Evolutionary conservation across 176 grass and related monocot genomes (phyloP).

Genomic region (Neostapfia colusana): DNA sequence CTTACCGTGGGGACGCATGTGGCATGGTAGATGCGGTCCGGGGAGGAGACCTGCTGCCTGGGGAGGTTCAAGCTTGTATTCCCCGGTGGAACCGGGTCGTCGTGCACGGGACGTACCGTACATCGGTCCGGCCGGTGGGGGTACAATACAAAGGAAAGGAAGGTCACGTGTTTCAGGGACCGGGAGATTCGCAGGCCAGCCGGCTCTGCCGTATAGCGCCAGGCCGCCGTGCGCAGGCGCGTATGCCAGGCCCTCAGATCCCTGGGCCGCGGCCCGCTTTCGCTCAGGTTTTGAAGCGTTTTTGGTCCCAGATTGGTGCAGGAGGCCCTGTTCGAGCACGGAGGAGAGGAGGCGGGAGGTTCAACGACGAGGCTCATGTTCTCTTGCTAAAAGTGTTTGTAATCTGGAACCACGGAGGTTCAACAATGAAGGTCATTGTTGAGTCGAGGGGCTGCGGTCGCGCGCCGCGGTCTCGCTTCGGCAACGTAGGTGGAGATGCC

Average conservation of each 20-base stretch:
- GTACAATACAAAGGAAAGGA: not conserved
- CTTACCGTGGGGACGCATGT: not conserved
- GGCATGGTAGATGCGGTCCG: not conserved
- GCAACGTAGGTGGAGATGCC: not conserved
- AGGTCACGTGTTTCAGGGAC: not conserved
- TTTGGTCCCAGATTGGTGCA: not conserved
- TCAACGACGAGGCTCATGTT: too few relatives aligned
- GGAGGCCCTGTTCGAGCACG: too few relatives aligned
- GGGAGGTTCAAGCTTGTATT: not conserved
- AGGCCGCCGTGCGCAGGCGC: too few relatives aligned
- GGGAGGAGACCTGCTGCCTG: not conserved
- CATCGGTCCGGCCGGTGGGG: not conserved
- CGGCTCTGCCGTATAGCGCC: too few relatives aligned
- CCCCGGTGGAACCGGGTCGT: not conserved
- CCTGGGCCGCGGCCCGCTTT: not conserved
- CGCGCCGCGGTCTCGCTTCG: too few relatives aligned
- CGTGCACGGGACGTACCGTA: not conserved
- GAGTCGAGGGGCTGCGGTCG: too few relatives aligned
- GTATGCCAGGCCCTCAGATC: not conserved
- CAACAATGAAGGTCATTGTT: too few relatives aligned
- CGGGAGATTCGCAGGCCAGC: too few relatives aligned
- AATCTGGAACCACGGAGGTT: too few relatives aligned
- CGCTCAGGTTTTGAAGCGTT: not conserved
- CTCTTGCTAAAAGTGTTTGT: too few relatives aligned
- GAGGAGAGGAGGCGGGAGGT: too few relatives aligned